Base-by-base conservation (phyloP, 352 stramenopile genomes). In the Globisporangium emineosum region DNA sequence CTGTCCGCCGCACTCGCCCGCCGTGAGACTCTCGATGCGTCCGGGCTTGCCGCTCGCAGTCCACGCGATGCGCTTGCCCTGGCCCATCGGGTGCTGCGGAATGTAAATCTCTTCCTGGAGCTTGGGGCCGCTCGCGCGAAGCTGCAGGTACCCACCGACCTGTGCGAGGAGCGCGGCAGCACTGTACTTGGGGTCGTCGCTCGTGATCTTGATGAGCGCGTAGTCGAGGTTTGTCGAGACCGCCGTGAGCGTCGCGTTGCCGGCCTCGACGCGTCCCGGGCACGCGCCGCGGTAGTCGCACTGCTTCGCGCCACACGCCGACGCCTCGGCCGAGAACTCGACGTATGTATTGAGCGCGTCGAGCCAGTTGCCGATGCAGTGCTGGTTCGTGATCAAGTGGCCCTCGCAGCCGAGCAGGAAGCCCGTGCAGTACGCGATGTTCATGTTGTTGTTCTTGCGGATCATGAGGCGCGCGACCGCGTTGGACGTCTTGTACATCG, bases 341-440 rank as follows among this genome's bases (percentile, higher is more conserved):
- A 84, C 65, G 27, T 75, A 75, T 4, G 83, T 91, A 60, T 90
- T 90, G 37, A 81, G 61, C 15, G 85, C 85, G 55, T 93, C 82
- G 60, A 86, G 67, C 53, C 65, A 78, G 29, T 80, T 68, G 23
- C 72, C 45, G 21, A 93, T 90, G 57, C 85, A 93, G 63, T 93
- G 85, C 55, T 93, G 70, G 72, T 93, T 93, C 13, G 85, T 93
- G 60, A 93, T 68, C 57, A 93, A 49, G 65, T 93, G 82, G 15
- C 82, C 85, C 13, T 89, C 81, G 61, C 83, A 90, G n/a, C 85
- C 85, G 0, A 93, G 47, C 3, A 93, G 40, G 50, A 79, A 93
- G 13, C 82, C 85, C 25, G 85, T 91, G 67, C 85, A 93, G 59
- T 75, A 93, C 9, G 80, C 80, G 25, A 84, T 66, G 53, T 75